Base-by-base conservation (phyloP, 306 rosid genomes). In the Dryas octopetala region DNA sequence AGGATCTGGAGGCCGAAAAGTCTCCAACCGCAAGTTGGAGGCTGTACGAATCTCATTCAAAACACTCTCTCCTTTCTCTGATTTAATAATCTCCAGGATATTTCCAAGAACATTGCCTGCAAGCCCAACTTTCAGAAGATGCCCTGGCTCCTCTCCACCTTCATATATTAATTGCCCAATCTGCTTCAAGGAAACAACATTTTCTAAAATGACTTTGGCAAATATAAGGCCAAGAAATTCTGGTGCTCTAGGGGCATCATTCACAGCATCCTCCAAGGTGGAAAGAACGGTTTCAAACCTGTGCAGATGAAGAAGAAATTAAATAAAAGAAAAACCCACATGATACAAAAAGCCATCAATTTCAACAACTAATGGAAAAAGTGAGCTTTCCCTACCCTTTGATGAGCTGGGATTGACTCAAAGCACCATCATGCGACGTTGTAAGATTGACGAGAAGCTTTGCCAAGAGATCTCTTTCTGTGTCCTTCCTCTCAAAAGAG, bases 241-340 rank as follows among this genome's bases (percentile, higher is more conserved):
- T 0, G 97, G 84, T 70, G 97, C 98, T 81, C 70, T 90, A 0
- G 98, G 98, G 52, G 97, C 96, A 61, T 95, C 98, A 67, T 79
- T 95, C 51, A 95, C 92, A 0, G 88, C 85, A 76, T 95, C 98
- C 82, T 95, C 98, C 83, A 95, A 74, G 38, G 71, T 72, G 52
- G 79, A 23, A 19, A 95, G 88, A 87, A 86, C 93, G 51, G 80
- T 68, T 81, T 89, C 89, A 43, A 93, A 89, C 87, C 98, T 93
- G 83, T 43, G 70, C 74, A 60, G 45, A 78, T 17, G 43, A 71
- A 49, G 44, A 51, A n/a, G 69, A 68, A 16, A 6, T 55, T 48
- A 16, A 70, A 50, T 38, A 54, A 44, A 5, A 73, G 52, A 62
- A 59, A 40, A 44, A 28, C 44, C 7, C 38, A 32, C 15, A 47